Evolutionary conservation across 1,139 yeast species (phyloP), one percentile per base, ranked within the genome.

Genomic region (Candida tropicalis): DNA sequence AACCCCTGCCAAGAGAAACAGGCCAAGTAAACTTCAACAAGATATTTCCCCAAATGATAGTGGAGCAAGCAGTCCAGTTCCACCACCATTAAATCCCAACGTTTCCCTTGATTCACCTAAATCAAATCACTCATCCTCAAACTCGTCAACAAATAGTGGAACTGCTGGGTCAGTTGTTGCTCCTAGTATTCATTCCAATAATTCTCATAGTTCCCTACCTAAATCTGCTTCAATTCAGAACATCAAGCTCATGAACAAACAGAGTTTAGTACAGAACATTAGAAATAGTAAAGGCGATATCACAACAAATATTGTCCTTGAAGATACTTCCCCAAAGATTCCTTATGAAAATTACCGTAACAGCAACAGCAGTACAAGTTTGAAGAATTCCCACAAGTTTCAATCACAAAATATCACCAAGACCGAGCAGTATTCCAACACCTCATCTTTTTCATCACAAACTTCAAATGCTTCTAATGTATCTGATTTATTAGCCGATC

Each of bases 1-100:
- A 36, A 60, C 68, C 12, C 75, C 77, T 1, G 48, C 65, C 10
- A 64, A 60, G 40, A 62, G 79, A 42, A 56, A 66, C 38, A 60
- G 73, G 44, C 79, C 79, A 65, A 66, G 46, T 47, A 66, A 34
- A 49, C 46, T 42, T 12, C 33, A 28, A 12, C 25, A 17, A 8
- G 47, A 44, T 18, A 31, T 11, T n/a, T n/a, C 43, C 40, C 36
- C 35, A 12, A 20, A 24, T 12, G 24, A 39, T 34, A 39, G 42
- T 25, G 26, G 32, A 22, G 23, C 20, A 8, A 10, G 31, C 11
- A 24, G 42, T 17, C 35, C 38, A 25, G 15, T 36, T 31, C 15
- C 31, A 13, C 31, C 39, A 26, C 17, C 40, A 32, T 17, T 9
- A 12, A 18, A 22, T 27, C 12, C 43, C 18, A 25, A 28, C 35